Conservation (phyloP, 495 filamentous ascomycete species). For the Aspergillus homomorphus region DNA sequence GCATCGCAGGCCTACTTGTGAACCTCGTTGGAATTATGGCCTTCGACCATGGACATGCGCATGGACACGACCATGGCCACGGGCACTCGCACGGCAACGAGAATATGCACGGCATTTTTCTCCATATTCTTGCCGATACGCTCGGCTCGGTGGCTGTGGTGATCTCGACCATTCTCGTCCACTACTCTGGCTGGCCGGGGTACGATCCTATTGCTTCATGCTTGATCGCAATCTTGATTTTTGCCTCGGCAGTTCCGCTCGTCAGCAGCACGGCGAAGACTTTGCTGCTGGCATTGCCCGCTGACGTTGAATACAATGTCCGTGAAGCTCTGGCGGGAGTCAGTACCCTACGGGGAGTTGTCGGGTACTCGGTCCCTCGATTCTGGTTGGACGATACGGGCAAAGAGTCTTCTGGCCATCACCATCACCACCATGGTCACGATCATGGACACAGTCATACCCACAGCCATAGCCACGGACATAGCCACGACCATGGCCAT, state of each 20-base stretch:
- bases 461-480: constrained; percentile 18
- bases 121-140: constrained; percentile 94
- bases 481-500: constrained; percentile 25
- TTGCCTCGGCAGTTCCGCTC: constrained; percentile 81
- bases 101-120: constrained; percentile 98
- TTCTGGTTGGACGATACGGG: constrained; percentile 88
- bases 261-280: constrained; percentile 79
- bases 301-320: constrained; percentile 82
- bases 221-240: constrained; percentile 89
- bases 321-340: constrained; percentile 83
- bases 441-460: constrained; percentile 22
- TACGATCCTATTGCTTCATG: constrained; percentile 95
- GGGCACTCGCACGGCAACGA: constrained; percentile 78
- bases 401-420: constrained; percentile 24
- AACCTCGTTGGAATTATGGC: constrained; percentile 90
- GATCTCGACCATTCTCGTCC: constrained; percentile 81
- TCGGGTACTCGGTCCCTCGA: constrained; percentile 79
- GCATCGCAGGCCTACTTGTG: constrained; percentile 76
- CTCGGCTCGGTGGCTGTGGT: constrained; percentile 94
- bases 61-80: constrained; percentile 64
- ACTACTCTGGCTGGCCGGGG: constrained; percentile 84
- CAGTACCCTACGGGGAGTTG: constrained; percentile 76
- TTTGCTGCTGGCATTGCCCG: constrained; percentile 79
- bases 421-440: constrained; percentile 25
- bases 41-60: constrained; percentile 67